These are phyloP conservation scores for Saccharomyces hybrid DNA, from an alignment of 1,139 yeast species.

Conservation along the genomic window DNA sequence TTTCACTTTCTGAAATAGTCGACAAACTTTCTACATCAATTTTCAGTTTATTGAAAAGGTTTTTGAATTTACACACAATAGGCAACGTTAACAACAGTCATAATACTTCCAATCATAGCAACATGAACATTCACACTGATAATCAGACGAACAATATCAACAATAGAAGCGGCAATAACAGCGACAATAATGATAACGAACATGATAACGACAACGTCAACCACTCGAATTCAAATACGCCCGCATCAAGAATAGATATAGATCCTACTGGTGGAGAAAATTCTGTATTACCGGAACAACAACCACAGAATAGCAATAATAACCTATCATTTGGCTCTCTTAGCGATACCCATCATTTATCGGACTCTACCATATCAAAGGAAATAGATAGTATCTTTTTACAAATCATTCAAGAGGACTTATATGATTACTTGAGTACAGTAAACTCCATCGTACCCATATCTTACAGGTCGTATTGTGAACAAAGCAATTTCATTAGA, in stretches of 20 bases:
- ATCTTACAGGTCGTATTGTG: conserved; percentile 15
- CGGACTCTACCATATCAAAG: background rate
- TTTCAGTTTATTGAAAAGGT: conserved; percentile 8
- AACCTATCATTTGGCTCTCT: background rate
- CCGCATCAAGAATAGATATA: background rate
- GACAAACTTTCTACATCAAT: conserved; percentile 9
- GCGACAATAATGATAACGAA: background rate
- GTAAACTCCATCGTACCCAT: conserved; percentile 17
- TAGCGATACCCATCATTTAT: background rate
- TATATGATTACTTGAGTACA: conserved; percentile 16
- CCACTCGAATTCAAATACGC: background rate
- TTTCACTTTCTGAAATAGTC: conserved; percentile 17
- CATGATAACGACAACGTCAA: conserved; percentile 3
- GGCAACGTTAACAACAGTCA: background rate
- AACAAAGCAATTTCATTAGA: conserved; percentile 9
- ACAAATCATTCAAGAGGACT: conserved; percentile 13
- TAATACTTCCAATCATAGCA: background rate
- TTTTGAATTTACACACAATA: conserved; percentile 9
- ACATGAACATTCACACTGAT: background rate
- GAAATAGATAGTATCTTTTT: conserved; percentile 4
- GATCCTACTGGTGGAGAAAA: background rate
- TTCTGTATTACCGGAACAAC: background rate
- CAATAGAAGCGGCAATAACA: background rate
- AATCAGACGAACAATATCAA: background rate
- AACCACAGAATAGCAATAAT: background rate